Conservation (phyloP, 164 flowering plant species). For the Vitis riparia region DNA sequence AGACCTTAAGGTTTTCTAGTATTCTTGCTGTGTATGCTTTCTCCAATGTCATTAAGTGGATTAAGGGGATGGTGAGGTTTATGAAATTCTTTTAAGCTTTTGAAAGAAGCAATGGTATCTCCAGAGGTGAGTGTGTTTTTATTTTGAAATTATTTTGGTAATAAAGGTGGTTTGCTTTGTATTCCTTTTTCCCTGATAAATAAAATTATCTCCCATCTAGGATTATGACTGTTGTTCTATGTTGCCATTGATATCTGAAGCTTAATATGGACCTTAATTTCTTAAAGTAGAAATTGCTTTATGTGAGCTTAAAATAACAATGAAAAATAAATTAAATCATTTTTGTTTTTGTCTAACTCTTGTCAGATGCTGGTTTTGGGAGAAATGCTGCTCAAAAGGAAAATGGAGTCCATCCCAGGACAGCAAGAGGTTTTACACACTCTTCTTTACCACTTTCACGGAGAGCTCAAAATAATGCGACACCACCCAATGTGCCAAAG, state of each 20-base stretch:
- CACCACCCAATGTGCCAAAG: constrained; percentile 18
- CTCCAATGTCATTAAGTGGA: no score
- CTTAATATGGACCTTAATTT: no score
- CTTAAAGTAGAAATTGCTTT: no score
- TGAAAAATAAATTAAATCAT: no score
- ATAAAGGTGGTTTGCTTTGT: no score
- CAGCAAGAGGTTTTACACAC: constrained; percentile 15
- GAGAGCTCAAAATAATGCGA: constrained; percentile 13
- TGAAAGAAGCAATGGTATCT: not conserved
- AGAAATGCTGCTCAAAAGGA: constrained; percentile 32
- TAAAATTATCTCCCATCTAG: no score
- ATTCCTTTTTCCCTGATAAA: no score
- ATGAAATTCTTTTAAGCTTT: not conserved
- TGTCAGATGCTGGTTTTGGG: constrained; percentile 28
- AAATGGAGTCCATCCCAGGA: constrained; percentile 25
- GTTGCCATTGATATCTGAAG: no score
- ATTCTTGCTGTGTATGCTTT: no score
- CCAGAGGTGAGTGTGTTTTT: not conserved
- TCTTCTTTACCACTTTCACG: constrained; percentile 7
- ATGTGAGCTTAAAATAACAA: no score
- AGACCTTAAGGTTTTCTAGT: not conserved
- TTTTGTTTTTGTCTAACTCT: not conserved
- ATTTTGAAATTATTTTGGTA: not conserved
- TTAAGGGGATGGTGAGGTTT: not conserved
- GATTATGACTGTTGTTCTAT: no score